A percentile compares a stretch with the other conserved stretches of the same genome.
These are phyloP conservation scores for Aegilops bicornis DNA, from an alignment of 176 grass and related monocot species.

Conservation along the genomic window DNA sequence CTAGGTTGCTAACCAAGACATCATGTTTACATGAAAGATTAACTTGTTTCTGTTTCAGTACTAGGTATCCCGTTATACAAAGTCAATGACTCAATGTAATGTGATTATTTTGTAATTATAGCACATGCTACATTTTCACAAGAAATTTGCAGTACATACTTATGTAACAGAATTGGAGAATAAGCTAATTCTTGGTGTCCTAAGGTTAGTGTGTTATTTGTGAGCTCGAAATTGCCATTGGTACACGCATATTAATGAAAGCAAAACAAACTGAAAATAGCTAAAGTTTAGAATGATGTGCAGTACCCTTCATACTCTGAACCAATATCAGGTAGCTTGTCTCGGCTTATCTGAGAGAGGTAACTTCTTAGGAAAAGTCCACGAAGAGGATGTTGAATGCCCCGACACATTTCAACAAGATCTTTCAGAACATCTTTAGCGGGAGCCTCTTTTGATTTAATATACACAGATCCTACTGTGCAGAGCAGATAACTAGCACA, in stretches of 20 bases:
- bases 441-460: constrained; percentile 97
- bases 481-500: constrained; percentile 89
- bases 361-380: constrained; percentile 99
- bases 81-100: not conserved
- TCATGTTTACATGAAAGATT: constrained; percentile 19
- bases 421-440: constrained; percentile 98
- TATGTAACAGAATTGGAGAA: not conserved
- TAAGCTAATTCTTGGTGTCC: constrained; percentile 13
- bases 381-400: constrained; percentile 88
- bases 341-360: constrained; percentile 92
- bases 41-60: not conserved
- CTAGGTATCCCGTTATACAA: not conserved
- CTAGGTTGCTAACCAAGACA: not conserved
- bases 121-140: not conserved
- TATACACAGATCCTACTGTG: constrained; percentile 96
- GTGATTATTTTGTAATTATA: not conserved
- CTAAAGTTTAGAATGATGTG: not conserved
- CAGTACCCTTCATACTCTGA: constrained; percentile 92
- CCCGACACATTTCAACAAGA: constrained; percentile 96
- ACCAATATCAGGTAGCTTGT: constrained; percentile 93
- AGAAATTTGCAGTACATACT: not conserved
- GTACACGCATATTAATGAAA: constrained; percentile 21
- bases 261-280: not conserved
- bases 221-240: not conserved
- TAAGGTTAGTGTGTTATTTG: not conserved